phyloP scores from a whole-genome alignment of 345 rosid species.

The Raphanus raphanistrum region DNA sequence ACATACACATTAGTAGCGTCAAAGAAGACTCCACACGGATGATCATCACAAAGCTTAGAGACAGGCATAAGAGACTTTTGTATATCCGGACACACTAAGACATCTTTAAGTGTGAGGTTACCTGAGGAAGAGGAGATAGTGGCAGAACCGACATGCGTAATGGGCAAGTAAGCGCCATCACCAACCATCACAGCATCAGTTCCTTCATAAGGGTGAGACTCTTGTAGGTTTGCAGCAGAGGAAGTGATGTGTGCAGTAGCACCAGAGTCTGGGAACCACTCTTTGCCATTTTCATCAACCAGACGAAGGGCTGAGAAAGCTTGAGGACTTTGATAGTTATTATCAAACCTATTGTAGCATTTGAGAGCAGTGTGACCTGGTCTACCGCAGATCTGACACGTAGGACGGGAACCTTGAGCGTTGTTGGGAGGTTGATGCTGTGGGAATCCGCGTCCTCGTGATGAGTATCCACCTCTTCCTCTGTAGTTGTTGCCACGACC shows the following conservation, averaged over 20 bases:
- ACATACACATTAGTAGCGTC: background rate
- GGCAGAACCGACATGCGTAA: background rate
- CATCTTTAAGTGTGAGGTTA: background rate
- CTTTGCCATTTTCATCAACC: background rate
- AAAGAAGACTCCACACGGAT: background rate
- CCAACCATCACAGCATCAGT: background rate
- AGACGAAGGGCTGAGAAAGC: background rate
- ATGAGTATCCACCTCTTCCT: background rate
- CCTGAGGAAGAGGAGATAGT: background rate
- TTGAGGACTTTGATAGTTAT: background rate
- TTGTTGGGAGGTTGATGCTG: background rate
- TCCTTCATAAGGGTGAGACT: background rate
- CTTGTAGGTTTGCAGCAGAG: background rate
- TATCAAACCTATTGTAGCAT: background rate
- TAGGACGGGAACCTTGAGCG: background rate
- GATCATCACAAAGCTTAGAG: background rate
- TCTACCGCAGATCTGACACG: background rate
- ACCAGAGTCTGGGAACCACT: background rate
- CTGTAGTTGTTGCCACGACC: background rate
- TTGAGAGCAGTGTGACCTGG: background rate
- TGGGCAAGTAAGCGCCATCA: background rate
- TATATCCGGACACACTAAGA: background rate
- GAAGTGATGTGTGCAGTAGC: background rate
- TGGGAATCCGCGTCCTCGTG: background rate
- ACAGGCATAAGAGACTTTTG: background rate